Evolutionary conservation across 2,329 filamentous ascomycete genomes (phyloP).

Genomic region (Sporothrix schenckii): DNA sequence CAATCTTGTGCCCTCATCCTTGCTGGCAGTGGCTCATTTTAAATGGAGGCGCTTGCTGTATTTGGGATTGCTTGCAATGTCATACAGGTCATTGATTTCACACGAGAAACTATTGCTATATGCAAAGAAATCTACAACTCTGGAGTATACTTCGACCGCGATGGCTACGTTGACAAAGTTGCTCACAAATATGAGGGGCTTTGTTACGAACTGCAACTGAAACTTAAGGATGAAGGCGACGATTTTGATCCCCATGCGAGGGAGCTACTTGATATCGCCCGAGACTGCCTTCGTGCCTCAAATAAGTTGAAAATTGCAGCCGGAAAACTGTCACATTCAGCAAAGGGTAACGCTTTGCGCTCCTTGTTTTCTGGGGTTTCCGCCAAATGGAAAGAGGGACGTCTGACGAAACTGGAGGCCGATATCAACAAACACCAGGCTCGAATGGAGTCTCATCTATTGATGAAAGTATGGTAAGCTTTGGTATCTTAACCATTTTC

Average conservation of each 20-base stretch:
- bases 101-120: conserved; percentile 5
- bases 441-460: neutral
- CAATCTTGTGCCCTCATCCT: neutral
- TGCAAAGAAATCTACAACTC: conserved; percentile 18
- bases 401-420: conserved; percentile 1
- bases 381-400: conserved; percentile 1
- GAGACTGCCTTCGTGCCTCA: neutral
- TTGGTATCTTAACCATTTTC: too few relatives aligned
- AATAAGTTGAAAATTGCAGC: neutral
- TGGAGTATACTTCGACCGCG: neutral
- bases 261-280: conserved; percentile 13
- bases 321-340: neutral
- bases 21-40: neutral
- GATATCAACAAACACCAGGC: conserved; percentile 10
- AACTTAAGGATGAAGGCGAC: neutral
- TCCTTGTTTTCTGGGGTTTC: conserved; percentile 9
- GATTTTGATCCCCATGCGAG: neutral
- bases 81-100: conserved; percentile 20
- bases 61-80: conserved; percentile 23
- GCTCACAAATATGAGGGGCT: neutral
- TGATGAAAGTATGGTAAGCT: conserved; percentile 19
- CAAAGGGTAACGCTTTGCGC: neutral
- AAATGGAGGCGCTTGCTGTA: conserved; percentile 19
- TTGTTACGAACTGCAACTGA: neutral
- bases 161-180: neutral